A percentile compares a stretch with the other conserved stretches of the same genome.
phyloP scores from a whole-genome alignment of 164 flowering plant genomes.

The Dillenia turbinata region DNA sequence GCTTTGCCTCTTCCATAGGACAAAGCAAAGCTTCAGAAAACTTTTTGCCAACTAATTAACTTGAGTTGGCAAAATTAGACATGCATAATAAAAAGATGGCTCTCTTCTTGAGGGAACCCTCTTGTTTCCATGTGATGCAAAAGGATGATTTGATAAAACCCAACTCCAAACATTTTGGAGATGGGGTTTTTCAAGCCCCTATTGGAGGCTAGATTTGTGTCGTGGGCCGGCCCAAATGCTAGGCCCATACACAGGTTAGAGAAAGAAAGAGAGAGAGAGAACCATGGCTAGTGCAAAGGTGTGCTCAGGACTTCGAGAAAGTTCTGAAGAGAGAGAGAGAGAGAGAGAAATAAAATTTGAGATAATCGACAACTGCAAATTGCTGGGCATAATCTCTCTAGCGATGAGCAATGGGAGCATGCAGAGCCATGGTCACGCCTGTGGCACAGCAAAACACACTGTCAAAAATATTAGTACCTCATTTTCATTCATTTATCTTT shows the following conservation, averaged over 20 bases:
- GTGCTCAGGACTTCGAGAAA: slow-evolving; percentile 23
- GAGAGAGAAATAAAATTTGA: slow-evolving; percentile 1
- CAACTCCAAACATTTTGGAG: slow-evolving; percentile 23
- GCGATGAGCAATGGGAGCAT: slow-evolving; percentile 46
- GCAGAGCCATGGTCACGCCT: slow-evolving; percentile 83
- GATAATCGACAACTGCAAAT: slow-evolving; percentile 9
- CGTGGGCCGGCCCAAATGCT: slow-evolving; percentile 28
- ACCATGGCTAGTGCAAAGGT: slow-evolving; percentile 92
- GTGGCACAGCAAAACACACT: slow-evolving; percentile 89
- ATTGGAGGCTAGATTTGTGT: slow-evolving; percentile 32
- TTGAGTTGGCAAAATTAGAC: too few relatives aligned
- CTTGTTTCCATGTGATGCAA: slow-evolving; percentile 30
- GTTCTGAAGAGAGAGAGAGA: slow-evolving; percentile 7
- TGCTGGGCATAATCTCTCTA: slow-evolving; percentile 30
- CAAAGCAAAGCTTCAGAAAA: slow-evolving; percentile 10
- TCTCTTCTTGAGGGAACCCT: background rate
- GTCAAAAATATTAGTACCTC: slow-evolving; percentile 66
- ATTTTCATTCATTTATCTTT: background rate
- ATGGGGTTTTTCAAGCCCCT: slow-evolving; percentile 31
- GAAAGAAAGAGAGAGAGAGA: slow-evolving; percentile 27
- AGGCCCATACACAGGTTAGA: slow-evolving; percentile 24
- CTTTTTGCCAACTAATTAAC: slow-evolving; percentile 11
- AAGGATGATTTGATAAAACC: slow-evolving; percentile 8
- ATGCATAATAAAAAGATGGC: too few relatives aligned
- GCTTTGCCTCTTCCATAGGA: too few relatives aligned